Conservation (phyloP, 441 rosid genomes). For the Euphorbia celastroides region DNA sequence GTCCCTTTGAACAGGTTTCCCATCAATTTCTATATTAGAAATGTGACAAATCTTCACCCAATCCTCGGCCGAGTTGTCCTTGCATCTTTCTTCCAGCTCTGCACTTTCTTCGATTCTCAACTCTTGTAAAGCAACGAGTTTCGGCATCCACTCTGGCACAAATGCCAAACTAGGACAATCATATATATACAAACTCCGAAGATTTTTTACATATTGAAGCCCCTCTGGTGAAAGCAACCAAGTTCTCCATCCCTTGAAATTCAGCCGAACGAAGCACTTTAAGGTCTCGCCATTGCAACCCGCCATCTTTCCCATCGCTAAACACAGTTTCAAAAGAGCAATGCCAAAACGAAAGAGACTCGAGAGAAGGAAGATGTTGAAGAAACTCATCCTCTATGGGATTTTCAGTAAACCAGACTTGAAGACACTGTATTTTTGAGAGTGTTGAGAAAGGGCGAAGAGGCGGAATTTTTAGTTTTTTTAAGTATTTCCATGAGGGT, state of each 20-base stretch:
- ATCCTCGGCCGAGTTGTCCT: background rate
- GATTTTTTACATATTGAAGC: slow-evolving; percentile 9
- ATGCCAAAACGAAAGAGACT: background rate
- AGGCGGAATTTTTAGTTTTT: background rate
- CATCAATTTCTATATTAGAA: too few species aligned
- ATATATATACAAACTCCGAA: background rate
- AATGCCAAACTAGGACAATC: background rate
- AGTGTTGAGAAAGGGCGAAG: too few species aligned
- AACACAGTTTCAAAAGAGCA: background rate
- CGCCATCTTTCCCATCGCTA: background rate
- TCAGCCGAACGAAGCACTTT: background rate
- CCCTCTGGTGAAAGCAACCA: slow-evolving; percentile 15
- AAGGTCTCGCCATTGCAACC: background rate
- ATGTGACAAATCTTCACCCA: background rate
- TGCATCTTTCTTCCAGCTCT: background rate
- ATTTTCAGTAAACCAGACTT: background rate
- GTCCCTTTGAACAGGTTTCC: background rate
- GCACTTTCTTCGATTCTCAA: too few species aligned
- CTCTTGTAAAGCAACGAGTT: background rate
- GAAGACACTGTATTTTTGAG: background rate
- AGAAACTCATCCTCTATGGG: slow-evolving; percentile 4
- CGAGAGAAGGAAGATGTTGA: slow-evolving; percentile 10
- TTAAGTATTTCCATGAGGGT: background rate
- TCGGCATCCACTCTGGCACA: slow-evolving; percentile 12
- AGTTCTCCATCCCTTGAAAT: background rate